Evolutionary conservation across 768 basidiomycete species (phyloP).

Genomic region (Coprinellus aureogranulatus): DNA sequence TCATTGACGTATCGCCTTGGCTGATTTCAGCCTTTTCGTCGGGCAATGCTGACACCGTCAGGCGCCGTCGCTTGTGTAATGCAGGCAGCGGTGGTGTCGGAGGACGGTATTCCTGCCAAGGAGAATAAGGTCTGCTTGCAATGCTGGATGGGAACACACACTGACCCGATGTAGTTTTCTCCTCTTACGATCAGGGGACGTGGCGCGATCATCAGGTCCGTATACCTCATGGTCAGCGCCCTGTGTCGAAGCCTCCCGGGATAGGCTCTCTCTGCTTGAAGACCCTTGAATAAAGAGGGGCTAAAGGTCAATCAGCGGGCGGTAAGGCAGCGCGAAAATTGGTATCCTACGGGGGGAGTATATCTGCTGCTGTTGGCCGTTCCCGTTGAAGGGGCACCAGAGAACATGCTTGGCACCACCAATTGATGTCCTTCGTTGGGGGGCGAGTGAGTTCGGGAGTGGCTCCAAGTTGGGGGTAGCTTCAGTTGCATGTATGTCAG

Average conservation of each 20-base stretch:
- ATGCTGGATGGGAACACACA: constrained; percentile 1
- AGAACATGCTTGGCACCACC: neutral
- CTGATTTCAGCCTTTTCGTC: constrained; percentile 2
- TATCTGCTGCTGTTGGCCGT: too few relatives aligned
- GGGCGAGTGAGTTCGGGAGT: neutral
- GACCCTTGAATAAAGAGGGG: neutral
- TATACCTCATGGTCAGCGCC: neutral
- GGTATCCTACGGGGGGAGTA: too few relatives aligned
- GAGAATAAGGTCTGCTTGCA: neutral
- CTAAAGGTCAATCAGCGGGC: too few relatives aligned
- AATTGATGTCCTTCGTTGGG: neutral
- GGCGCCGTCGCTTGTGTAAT: constrained; percentile 30
- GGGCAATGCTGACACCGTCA: constrained; percentile 17
- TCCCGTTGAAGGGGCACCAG: too few relatives aligned
- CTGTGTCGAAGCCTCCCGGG: neutral
- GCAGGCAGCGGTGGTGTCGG: constrained; percentile 54
- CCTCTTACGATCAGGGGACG: neutral
- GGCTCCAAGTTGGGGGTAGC: constrained; percentile 6
- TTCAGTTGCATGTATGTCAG: neutral
- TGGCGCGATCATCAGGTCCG: neutral
- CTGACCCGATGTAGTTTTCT: neutral
- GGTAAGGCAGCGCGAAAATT: too few relatives aligned
- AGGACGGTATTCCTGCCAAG: constrained; percentile 46
- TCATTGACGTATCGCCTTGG: constrained; percentile 1
- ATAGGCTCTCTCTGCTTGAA: neutral